phyloP scores from a whole-genome alignment of 768 basidiomycete species.

The Macrolepiota fuliginosa region DNA sequence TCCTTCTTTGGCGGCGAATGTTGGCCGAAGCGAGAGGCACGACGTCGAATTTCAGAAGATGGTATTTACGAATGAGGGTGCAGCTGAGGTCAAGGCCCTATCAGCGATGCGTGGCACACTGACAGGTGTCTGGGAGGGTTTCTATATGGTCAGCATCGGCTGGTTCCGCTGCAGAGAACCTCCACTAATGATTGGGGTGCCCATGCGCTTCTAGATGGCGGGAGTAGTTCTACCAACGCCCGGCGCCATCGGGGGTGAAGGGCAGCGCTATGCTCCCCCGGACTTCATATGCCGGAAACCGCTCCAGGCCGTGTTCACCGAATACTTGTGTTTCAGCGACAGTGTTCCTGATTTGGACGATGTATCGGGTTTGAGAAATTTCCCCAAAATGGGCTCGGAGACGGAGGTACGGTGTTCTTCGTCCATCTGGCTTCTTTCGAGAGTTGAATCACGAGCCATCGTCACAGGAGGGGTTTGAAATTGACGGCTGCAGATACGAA shows the following conservation, averaged over 20 bases:
- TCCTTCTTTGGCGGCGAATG: slow-evolving; percentile 9
- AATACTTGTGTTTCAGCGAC: slow-evolving; percentile 18
- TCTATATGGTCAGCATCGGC: slow-evolving; percentile 45
- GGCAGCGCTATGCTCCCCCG: neutral
- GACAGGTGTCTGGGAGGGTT: slow-evolving; percentile 60
- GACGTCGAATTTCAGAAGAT: slow-evolving; percentile 20
- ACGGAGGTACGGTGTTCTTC: neutral
- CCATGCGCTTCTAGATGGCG: slow-evolving; percentile 3
- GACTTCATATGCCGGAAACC: slow-evolving; percentile 19
- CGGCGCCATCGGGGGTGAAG: slow-evolving; percentile 3
- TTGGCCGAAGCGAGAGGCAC: slow-evolving; percentile 16
- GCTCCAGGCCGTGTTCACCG: slow-evolving; percentile 22
- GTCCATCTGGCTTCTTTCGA: neutral
- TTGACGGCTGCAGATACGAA: slow-evolving; percentile 16
- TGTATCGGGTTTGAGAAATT: neutral
- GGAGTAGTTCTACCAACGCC: neutral
- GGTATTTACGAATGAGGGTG: slow-evolving; percentile 7
- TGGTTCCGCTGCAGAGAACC: neutral
- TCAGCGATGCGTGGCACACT: slow-evolving; percentile 41
- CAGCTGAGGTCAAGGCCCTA: neutral
- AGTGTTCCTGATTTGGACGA: slow-evolving; percentile 8
- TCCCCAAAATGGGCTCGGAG: neutral
- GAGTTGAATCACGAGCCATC: neutral
- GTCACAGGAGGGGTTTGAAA: slow-evolving; percentile 5
- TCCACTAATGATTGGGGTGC: neutral